Conservation (phyloP, 1,284 basidiomycete genomes). For the Papiliotrema terrestris region DNA sequence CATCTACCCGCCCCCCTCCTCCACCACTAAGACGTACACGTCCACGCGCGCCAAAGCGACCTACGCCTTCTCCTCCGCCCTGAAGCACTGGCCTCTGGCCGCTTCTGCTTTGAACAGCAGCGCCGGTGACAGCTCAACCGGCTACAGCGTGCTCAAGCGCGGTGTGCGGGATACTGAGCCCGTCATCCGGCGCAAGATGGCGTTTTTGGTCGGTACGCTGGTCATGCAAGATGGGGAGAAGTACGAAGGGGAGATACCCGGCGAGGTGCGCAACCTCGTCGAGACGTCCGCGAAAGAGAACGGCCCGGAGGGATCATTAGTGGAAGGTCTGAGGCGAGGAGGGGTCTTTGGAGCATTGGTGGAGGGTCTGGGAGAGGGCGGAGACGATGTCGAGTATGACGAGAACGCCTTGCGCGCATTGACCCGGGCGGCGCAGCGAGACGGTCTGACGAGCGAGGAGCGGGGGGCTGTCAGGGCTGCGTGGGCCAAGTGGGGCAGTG, state of each 20-base stretch:
- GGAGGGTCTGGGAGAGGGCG: constrained; percentile 21
- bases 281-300: constrained; percentile 20
- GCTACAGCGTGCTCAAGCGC: constrained; percentile 25
- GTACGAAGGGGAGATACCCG: constrained; percentile 43
- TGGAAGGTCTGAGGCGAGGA: constrained; percentile 27
- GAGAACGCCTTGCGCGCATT: constrained; percentile 70
- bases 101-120: constrained; percentile 10
- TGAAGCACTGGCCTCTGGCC: constrained; percentile 62
- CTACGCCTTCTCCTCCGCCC: constrained; percentile 76
- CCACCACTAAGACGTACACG: constrained; percentile 22
- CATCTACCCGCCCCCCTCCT: constrained; percentile 51
- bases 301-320: constrained; percentile 21
- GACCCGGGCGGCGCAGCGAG: constrained; percentile 40
- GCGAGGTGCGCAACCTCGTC: constrained; percentile 34
- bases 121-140: constrained; percentile 10
- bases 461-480: constrained; percentile 33
- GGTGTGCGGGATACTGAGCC: constrained; percentile 66
- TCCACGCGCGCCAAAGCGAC: constrained; percentile 74
- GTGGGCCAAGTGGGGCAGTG: constrained; percentile 33
- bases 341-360: constrained; percentile 30
- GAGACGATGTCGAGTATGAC: constrained; percentile 73
- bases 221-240: constrained; percentile 63
- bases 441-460: constrained; percentile 37
- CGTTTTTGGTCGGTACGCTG: constrained; percentile 77
- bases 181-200: constrained; percentile 72